Base-by-base conservation (phyloP, 1,284 basidiomycete species). In the Rhodotorula sp. region DNA sequence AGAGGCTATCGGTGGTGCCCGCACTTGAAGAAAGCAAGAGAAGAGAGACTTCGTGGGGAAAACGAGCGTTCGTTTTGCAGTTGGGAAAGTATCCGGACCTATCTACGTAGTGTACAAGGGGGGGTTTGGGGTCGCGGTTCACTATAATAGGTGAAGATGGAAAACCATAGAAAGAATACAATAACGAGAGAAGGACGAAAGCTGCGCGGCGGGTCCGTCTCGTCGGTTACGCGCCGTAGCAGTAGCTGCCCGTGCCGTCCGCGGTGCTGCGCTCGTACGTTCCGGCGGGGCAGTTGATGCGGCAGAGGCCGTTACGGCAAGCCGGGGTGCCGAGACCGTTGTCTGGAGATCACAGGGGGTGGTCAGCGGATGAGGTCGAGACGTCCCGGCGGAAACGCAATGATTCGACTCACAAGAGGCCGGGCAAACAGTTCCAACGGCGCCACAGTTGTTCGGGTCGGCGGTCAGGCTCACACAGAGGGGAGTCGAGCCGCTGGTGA, bases 371-470 rank as follows among this genome's bases (percentile, higher is more conserved):
- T 42, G 37, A 42, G 26, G 29, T n/a, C 51, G n/a, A 22, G 7
- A 24, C 49, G 17, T 14, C 15, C 49, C 22, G 14, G 24, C 4
- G n/a, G 14, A 4, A 26, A n/a, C n/a, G 24, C n/a, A 29, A n/a
- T n/a, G 24, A 15, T 5, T 1, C 51, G n/a, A 54, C 53, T 54
- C 26, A 54, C 53, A 71, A 17, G 69, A 71, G 15, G 26, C 46
- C 15, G 69, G 69, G 69, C 69, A 71, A 45, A 62, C 66, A 63
- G 58, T 67, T 33, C 69, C 69, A 46, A 61, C 37, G 46, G 60
- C 30, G 33, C 66, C 66, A 60, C 66, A 67, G 66, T 67, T 67
- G 54, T 17, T 55, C 10, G 66, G 20, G 46, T 62, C 60, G 22
- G 26, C 29, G 22, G 1, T 12, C 29, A 48, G 44, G 55, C n/a